These are phyloP conservation scores for Nemania sp. DNA, from an alignment of 2,329 filamentous ascomycete genomes.

Conservation along the genomic window DNA sequence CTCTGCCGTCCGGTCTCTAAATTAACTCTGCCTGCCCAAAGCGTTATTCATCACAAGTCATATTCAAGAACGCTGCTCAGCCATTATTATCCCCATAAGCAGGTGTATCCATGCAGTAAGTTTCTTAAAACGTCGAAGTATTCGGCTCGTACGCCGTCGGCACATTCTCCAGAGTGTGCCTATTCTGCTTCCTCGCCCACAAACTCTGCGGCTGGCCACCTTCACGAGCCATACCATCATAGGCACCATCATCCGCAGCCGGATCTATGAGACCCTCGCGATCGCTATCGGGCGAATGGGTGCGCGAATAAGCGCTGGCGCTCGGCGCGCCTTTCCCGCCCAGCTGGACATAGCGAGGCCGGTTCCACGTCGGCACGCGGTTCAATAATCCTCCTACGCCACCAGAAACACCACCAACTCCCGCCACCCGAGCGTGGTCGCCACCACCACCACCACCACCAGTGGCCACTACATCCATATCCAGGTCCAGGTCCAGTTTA, in stretches of 20 bases:
- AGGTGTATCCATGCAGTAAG: no score
- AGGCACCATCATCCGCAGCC: constrained; percentile 1
- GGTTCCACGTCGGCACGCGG: constrained; percentile 32
- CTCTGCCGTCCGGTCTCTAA: no score
- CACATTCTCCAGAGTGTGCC: constrained; percentile 12
- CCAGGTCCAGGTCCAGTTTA: no score
- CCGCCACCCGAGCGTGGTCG: no score
- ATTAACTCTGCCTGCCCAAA: no score
- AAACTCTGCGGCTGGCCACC: neutral
- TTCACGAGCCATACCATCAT: neutral
- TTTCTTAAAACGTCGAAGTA: neutral
- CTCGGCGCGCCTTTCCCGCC: constrained; percentile 16
- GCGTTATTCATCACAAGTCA: no score
- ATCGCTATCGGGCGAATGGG: constrained; percentile 21
- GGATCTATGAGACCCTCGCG: constrained; percentile 21
- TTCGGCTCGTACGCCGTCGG: constrained; percentile 15
- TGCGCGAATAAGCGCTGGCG: constrained; percentile 8
- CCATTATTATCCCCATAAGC: no score
- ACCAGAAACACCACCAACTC: neutral
- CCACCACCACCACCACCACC: no score
- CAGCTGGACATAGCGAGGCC: constrained; percentile 40
- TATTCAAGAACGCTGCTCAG: no score
- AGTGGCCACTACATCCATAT: no score
- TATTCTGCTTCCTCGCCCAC: constrained; percentile 1
- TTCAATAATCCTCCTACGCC: constrained; percentile 25